Percentiles rank a stretch among this genome's conserved stretches.
Conservation (phyloP, 352 stramenopile genomes). For the Globisporangium spiculum region DNA sequence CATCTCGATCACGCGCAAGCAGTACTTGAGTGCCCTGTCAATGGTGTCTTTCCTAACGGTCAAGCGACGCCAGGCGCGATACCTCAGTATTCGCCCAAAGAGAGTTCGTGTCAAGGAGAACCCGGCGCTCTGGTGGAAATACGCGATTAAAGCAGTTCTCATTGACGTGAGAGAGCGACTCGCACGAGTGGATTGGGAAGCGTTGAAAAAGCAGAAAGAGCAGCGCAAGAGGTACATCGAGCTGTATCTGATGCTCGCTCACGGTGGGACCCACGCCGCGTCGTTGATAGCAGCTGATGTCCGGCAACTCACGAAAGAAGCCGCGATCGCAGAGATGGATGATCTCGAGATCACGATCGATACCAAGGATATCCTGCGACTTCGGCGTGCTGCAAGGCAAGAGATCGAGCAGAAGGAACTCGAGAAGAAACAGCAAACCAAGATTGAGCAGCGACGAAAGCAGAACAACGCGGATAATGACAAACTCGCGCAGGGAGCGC, state of each 20-base stretch:
- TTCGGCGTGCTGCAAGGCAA: constrained; percentile 51
- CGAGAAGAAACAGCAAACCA: constrained; percentile 36
- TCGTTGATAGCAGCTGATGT: constrained; percentile 42
- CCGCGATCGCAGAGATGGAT: constrained; percentile 43
- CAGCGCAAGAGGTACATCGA: constrained; percentile 56
- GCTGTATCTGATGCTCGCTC: constrained; percentile 39
- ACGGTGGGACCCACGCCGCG: constrained; percentile 25
- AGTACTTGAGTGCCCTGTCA: constrained; percentile 75
- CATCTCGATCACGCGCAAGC: constrained; percentile 52
- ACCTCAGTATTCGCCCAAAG: constrained; percentile 54
- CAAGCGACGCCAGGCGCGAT: constrained; percentile 58
- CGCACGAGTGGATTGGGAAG: constrained; percentile 66
- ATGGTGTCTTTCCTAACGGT: constrained; percentile 70
- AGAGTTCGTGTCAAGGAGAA: constrained; percentile 41
- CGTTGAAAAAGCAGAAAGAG: constrained; percentile 30
- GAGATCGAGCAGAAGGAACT: constrained; percentile 29
- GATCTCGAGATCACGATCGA: constrained; percentile 70
- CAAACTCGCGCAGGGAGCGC: neutral
- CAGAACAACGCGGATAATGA: constrained; percentile 11
- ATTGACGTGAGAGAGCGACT: constrained; percentile 71
- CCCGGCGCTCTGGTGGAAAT: constrained; percentile 66
- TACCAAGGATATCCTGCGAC: constrained; percentile 62
- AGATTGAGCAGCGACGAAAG: constrained; percentile 23
- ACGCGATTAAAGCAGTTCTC: constrained; percentile 70
- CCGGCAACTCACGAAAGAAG: constrained; percentile 45